Percentiles rank a stretch among this genome's conserved stretches.
phyloP scores from a whole-genome alignment of 495 filamentous ascomycete species.

The Aspergillus funiculosus region DNA sequence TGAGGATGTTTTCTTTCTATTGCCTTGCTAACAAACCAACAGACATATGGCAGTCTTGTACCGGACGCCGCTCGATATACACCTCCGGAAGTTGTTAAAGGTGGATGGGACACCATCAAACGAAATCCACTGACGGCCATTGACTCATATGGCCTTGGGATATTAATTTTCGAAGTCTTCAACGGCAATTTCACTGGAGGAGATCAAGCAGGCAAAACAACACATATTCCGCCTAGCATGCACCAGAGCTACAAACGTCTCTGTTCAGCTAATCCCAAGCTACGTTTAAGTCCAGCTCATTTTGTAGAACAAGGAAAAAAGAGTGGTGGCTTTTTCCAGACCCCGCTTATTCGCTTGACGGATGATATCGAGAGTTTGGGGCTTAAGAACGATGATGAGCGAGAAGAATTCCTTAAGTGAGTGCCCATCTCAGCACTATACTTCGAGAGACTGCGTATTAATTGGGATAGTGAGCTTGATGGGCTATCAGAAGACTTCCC shows the following conservation, averaged over 20 bases:
- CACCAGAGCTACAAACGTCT: conserved; percentile 83
- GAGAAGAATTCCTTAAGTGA: conserved; percentile 79
- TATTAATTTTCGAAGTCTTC: conserved; percentile 83
- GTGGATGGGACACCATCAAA: conserved; percentile 84
- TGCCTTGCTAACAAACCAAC: background rate
- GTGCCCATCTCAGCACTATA: conserved; percentile 19
- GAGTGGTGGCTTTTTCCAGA: conserved; percentile 83
- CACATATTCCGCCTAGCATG: conserved; percentile 82
- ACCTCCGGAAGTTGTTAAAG: conserved; percentile 78
- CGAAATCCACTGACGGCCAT: conserved; percentile 73
- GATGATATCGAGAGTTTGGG: conserved; percentile 90
- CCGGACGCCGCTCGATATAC: conserved; percentile 77
- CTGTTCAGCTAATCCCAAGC: conserved; percentile 80
- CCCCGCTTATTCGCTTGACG: conserved; percentile 79
- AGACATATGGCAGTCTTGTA: conserved; percentile 81
- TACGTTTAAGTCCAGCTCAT: conserved; percentile 72
- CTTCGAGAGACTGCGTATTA: background rate
- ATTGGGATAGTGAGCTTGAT: conserved; percentile 64
- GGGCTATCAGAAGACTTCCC: conserved; percentile 87
- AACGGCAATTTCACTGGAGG: conserved; percentile 67
- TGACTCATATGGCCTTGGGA: conserved; percentile 82
- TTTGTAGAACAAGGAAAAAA: conserved; percentile 88
- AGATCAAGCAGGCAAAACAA: conserved; percentile 78
- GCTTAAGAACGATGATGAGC: conserved; percentile 75
- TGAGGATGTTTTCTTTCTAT: conserved; percentile 11